Percentiles rank a stretch among this genome's conserved stretches.
phyloP scores from a whole-genome alignment of 2,329 filamentous ascomycete species.

The Sarocladiaceae sp. region DNA sequence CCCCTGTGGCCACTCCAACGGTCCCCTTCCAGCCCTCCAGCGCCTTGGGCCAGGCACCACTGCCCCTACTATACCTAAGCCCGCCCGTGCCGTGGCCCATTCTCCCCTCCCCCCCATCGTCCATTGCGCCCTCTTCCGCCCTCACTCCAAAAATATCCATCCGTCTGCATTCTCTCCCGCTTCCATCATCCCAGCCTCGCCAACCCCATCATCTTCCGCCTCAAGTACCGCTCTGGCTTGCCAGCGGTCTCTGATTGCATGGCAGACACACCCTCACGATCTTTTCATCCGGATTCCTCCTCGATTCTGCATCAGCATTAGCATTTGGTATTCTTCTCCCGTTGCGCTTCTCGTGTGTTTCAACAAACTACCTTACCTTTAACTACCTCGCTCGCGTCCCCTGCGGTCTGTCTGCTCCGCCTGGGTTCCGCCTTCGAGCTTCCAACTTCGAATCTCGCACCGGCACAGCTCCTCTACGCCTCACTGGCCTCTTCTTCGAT shows the following conservation, averaged over 20 bases:
- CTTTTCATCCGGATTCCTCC: background rate
- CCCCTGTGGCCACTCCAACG: no score
- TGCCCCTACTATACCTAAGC: no score
- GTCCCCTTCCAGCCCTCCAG: no score
- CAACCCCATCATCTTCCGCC: constrained; percentile 1
- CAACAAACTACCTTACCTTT: background rate
- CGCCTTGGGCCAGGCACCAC: no score
- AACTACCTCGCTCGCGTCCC: background rate
- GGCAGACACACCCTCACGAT: background rate
- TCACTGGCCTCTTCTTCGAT: background rate
- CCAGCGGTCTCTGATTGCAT: constrained; percentile 2
- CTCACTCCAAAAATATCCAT: constrained; percentile 8
- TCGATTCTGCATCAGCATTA: constrained; percentile 6
- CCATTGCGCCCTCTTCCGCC: constrained; percentile 1
- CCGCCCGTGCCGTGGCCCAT: background rate
- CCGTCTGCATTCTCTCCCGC: constrained; percentile 6
- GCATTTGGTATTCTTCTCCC: constrained; percentile 6
- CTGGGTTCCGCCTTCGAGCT: no score
- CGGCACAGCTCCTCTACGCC: background rate
- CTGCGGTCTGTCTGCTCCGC: background rate
- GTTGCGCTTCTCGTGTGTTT: constrained; percentile 1
- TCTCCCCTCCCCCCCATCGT: background rate
- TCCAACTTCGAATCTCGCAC: background rate
- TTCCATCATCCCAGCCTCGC: constrained; percentile 8
- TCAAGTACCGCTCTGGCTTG: constrained; percentile 2